phyloP scores from a whole-genome alignment of 257 asterid species.

The Henckelia pumila region DNA sequence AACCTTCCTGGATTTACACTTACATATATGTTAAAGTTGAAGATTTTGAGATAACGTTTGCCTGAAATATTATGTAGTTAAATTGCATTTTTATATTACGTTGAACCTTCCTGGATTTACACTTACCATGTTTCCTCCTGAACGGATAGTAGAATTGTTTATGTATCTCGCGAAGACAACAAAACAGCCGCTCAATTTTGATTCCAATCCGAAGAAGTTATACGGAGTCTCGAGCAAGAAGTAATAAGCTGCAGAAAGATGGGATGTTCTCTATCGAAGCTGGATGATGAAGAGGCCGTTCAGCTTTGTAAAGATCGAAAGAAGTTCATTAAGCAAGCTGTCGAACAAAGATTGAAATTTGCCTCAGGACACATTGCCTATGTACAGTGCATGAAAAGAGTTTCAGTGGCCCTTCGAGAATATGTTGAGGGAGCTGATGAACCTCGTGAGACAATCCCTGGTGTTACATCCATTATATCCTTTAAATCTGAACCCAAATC shows the following conservation, averaged over 20 bases:
- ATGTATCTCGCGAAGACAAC: neutral
- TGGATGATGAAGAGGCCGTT: conserved; percentile 91
- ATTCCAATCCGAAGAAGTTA: neutral
- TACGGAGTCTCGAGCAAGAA: neutral
- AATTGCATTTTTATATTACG: neutral
- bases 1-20: neutral
- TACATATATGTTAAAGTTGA: neutral
- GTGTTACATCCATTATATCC: conserved; percentile 58
- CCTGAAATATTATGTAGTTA: neutral
- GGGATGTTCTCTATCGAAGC: conserved; percentile 95
- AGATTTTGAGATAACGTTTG: neutral
- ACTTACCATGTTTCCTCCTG: neutral
- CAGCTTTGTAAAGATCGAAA: conserved; percentile 87
- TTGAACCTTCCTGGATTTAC: neutral
- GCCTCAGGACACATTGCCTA: conserved; percentile 89
- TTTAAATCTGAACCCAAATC: conserved; percentile 46
- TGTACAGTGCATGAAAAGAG: conserved; percentile 74
- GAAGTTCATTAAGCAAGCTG: conserved; percentile 86
- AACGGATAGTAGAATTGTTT: neutral
- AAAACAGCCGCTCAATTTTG: neutral
- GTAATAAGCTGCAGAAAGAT: conserved; percentile 35
- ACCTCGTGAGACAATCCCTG: conserved; percentile 65
- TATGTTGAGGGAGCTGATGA: conserved; percentile 80
- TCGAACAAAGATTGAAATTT: conserved; percentile 66
- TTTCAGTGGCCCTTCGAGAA: conserved; percentile 84